phyloP scores from a whole-genome alignment of 257 asterid genomes.

The Pogostemon cablin region DNA sequence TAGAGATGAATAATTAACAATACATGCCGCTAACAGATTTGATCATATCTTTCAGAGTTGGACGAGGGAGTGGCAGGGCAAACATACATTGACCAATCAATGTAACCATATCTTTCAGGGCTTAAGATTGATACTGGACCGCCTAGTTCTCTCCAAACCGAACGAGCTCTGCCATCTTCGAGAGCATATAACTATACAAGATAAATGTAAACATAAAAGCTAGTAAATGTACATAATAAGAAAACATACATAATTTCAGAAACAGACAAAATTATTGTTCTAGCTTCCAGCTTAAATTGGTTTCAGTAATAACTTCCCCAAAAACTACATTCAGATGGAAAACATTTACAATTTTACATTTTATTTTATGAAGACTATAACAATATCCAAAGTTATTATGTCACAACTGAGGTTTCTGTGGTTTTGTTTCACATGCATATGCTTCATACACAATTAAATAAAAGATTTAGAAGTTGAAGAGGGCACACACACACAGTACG shows the following conservation, averaged over 20 bases:
- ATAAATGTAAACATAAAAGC: constrained; percentile 27
- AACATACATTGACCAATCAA: constrained; percentile 94
- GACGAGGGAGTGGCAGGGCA: constrained; percentile 35
- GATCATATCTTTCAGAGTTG: constrained; percentile 31
- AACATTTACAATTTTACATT: constrained; percentile 3
- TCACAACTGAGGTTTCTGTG: constrained; percentile 16
- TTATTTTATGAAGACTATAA: constrained; percentile 25
- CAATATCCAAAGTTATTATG: constrained; percentile 25
- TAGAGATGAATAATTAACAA: constrained; percentile 28
- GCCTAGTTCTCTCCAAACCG: constrained; percentile 81
- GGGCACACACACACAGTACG: constrained; percentile 16
- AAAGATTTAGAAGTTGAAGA: constrained; percentile 29
- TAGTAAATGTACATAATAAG: constrained; percentile 13
- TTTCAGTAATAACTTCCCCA: constrained; percentile 27
- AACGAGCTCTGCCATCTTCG: constrained; percentile 68
- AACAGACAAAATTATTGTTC: constrained; percentile 11
- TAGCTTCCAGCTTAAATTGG: constrained; percentile 22
- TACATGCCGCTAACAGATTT: constrained; percentile 18
- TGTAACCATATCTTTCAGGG: constrained; percentile 69
- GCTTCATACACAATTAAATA: constrained; percentile 14
- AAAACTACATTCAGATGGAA: constrained; percentile 4
- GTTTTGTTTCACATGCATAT: constrained; percentile 20
- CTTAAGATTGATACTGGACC: constrained; percentile 70
- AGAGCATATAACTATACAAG: constrained; percentile 70
- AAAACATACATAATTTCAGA: constrained; percentile 16